Conservation (phyloP, 2,329 filamentous ascomycete genomes). For the Helicocarpus griseus region DNA sequence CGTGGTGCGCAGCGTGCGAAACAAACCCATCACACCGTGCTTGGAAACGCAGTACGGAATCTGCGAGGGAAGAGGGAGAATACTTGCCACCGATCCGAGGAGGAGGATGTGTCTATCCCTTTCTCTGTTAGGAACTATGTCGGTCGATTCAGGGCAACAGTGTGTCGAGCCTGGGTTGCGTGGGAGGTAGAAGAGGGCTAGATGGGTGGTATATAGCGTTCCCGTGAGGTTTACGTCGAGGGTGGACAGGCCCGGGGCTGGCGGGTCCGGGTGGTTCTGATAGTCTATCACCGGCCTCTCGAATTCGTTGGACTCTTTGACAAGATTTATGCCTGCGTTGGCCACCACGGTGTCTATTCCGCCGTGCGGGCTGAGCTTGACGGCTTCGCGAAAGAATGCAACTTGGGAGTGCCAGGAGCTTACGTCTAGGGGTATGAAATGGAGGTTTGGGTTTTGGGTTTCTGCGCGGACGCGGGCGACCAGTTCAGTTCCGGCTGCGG, state of each 20-base stretch:
- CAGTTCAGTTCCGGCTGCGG: constrained; percentile 44
- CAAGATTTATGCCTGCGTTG: constrained; percentile 53
- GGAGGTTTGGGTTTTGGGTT: constrained; percentile 51
- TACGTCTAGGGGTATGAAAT: constrained; percentile 47
- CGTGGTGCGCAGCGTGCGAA: constrained; percentile 47
- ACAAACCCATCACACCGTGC: constrained; percentile 57
- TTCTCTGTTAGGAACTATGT: constrained; percentile 14
- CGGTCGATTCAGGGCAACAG: constrained; percentile 23
- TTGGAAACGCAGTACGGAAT: constrained; percentile 53
- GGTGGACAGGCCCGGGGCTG: constrained; percentile 43
- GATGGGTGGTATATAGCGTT: constrained; percentile 55
- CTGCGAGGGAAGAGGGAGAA: constrained; percentile 31
- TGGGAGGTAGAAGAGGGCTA: constrained; percentile 52
- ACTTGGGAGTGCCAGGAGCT: constrained; percentile 56
- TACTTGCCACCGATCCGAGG: constrained; percentile 52
- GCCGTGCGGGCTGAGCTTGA: constrained; percentile 43
- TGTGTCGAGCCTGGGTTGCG: constrained; percentile 37
- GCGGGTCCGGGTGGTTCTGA: constrained; percentile 29
- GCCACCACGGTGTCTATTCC: constrained; percentile 56
- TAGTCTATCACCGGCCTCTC: constrained; percentile 34
- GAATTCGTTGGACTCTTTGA: constrained; percentile 28
- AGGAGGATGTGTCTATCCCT: constrained; percentile 53
- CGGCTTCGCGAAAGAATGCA: constrained; percentile 51
- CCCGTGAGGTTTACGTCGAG: constrained; percentile 56
- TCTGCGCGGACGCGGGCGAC: constrained; percentile 47